Conservation (phyloP, 1,139 yeast genomes). For the Yamadazyma siamensis region DNA sequence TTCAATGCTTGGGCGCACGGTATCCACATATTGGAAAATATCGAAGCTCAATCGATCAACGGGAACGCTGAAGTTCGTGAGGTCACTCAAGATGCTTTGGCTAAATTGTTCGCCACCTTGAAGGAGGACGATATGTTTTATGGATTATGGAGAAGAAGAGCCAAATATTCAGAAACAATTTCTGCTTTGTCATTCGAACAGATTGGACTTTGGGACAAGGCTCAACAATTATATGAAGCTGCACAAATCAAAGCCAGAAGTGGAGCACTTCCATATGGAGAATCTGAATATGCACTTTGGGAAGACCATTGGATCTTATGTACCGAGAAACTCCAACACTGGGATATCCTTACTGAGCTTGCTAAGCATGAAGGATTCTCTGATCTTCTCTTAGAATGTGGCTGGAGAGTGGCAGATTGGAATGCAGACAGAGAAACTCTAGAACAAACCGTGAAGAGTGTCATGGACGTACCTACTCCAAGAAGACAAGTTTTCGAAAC, state of each 20-base stretch:
- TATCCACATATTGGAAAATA: slow-evolving; percentile 73
- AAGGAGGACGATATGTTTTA: slow-evolving; percentile 97
- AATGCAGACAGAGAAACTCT: slow-evolving; percentile 90
- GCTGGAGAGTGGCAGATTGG: slow-evolving; percentile 99
- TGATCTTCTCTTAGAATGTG: slow-evolving; percentile 90
- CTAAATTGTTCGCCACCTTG: slow-evolving; percentile 81
- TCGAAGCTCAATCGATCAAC: slow-evolving; percentile 61
- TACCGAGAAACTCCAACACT: slow-evolving; percentile 95
- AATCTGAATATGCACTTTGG: slow-evolving; percentile 94
- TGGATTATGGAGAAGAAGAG: slow-evolving; percentile 95
- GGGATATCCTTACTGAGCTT: slow-evolving; percentile 95
- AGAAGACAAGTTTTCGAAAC: slow-evolving; percentile 95
- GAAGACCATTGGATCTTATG: slow-evolving; percentile 98
- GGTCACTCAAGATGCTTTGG: slow-evolving; percentile 84
- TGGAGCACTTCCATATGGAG: slow-evolving; percentile 93
- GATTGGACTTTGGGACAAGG: slow-evolving; percentile 92
- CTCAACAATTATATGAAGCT: slow-evolving; percentile 91
- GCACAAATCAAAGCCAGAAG: slow-evolving; percentile 97
- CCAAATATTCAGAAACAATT: slow-evolving; percentile 89
- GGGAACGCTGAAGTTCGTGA: slow-evolving; percentile 78
- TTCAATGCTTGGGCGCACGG: slow-evolving; percentile 93
- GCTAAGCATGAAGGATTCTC: slow-evolving; percentile 98
- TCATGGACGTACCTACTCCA: slow-evolving; percentile 98
- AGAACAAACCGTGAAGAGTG: slow-evolving; percentile 91
- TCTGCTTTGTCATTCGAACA: slow-evolving; percentile 94